Evolutionary conservation across 176 grass and related monocot species (phyloP), one percentile per base, ranked within the genome.

Genomic region (Cenchrus purpureus): DNA sequence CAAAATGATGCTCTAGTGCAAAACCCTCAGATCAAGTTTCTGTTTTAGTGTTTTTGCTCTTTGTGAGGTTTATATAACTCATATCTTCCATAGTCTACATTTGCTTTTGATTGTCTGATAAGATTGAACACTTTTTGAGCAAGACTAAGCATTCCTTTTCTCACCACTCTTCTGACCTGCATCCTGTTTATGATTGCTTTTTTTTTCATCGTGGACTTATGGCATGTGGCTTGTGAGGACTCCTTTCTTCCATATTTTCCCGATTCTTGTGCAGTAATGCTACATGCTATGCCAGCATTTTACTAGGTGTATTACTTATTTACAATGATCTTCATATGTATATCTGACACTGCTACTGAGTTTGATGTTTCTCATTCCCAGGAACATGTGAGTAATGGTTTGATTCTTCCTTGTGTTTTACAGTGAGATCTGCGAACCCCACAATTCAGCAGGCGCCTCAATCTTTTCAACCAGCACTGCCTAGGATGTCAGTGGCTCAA

Each of bases 361-460:
- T 64, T 61, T 80, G n/a, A 82, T 57, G 69, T 80, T 72, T 66
- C 16, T 73, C 25, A 66, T 84, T 76, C 46, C 34, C 48, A 11
- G 31, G 61, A 80, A 67, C 79, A n/a, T 78, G 77, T 17, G 16
- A 65, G 40, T 91, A 59, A 86, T 61, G 16, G 4, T 68, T 14
- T 52, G 4, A 56, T 81, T 80, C 37, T 71, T 25, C 64, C 58
- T 68, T 76, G 7, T 46, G 68, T 58, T 12, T 14, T 66, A 58
- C 84, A 91, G 90, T 56, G 77, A 83, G 77, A 80, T 88, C 54
- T 74, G 57, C 0, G 20, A 34, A 59, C n/a, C 74, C 44, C 70
- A 12, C 34, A 64, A 50, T 48, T 50, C 15, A 17, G n/a, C 94
- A 79, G 48, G 66, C 66, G 72, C 48, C 46, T 75, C 88, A 79